Conservation (phyloP, 2,329 filamentous ascomycete genomes). For the Trichoderma breve region DNA sequence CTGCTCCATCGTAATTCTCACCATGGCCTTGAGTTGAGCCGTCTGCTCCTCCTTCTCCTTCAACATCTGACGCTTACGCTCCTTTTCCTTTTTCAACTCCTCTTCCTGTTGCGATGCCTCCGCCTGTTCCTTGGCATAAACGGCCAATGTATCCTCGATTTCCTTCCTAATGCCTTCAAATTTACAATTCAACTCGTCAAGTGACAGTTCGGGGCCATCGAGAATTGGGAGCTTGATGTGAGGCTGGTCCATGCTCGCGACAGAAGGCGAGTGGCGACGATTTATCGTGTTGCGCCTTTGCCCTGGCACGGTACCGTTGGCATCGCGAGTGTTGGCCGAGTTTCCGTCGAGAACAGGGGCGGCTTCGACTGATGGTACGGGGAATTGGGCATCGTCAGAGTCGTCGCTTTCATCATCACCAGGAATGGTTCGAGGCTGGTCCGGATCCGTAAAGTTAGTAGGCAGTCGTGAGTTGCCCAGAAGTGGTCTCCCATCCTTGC, state of each 20-base stretch:
- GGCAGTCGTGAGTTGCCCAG: constrained; percentile 57
- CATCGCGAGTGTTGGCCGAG: constrained; percentile 62
- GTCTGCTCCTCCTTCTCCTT: constrained; percentile 92
- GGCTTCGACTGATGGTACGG: constrained; percentile 60
- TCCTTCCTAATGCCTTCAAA: constrained; percentile 80
- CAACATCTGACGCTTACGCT: constrained; percentile 71
- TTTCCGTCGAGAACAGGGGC: constrained; percentile 60
- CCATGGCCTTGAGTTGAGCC: constrained; percentile 76
- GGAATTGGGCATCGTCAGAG: constrained; percentile 46
- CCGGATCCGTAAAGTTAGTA: constrained; percentile 54
- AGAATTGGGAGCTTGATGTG: constrained; percentile 43
- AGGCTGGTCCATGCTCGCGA: constrained; percentile 53
- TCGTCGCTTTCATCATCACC: constrained; percentile 45
- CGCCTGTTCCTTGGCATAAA: constrained; percentile 69
- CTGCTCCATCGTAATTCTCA: constrained; percentile 74
- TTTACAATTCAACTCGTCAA: constrained; percentile 76
- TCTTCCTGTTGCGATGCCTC: constrained; percentile 65
- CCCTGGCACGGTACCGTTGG: constrained; percentile 44
- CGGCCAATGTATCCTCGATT: constrained; percentile 71
- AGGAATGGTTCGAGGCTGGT: constrained; percentile 40
- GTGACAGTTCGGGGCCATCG: constrained; percentile 61
- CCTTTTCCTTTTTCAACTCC: constrained; percentile 72
- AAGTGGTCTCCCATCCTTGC: constrained; percentile 60
- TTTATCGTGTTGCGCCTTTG: constrained; percentile 58
- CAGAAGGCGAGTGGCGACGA: constrained; percentile 72